Base-by-base conservation (phyloP, 148 eudicot species). In the Cornus kousa region DNA sequence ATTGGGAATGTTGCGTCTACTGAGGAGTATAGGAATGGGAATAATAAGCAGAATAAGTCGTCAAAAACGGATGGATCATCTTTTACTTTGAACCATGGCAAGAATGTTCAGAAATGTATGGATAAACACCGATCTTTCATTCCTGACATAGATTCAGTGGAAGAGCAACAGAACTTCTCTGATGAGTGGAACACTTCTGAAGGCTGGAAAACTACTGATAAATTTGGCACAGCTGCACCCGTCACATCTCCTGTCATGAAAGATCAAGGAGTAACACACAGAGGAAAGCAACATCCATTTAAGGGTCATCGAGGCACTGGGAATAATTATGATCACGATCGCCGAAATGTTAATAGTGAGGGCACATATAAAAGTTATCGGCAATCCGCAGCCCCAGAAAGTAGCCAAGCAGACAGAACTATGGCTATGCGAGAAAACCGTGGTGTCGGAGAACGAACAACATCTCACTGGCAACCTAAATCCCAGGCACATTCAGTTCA, bases 381-480 rank as follows among this genome's bases (percentile, higher is more conserved):
- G 23, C 90, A 85, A n/a, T 22, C 31, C 46, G 77, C 78, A 12
- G 79, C 83, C 62, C 43, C 80, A 50, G 93, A 88, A 70, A 72
- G 81, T 40, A 84, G 67, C 59, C 94, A 86, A 78, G 66, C 65
- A 11, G 98, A 92, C 65, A 88, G 79, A 87, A 77, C 66, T 71
- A 31, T 50, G 43, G 75, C 85, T 69, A 79, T 84, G 5, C 89
- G 85, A 82, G 92, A 90, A 53, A 87, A 70, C 43, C 82, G 89
- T 50, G 87, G 78, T 79, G 64, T 57, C 59, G 88, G 80, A 73
- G 94, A 92, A 67, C 89, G 89, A 14, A 67, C 87, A 43, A 57
- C 82, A 4, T 77, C 97, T 78, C 95, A 91, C 16, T 97, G 99
- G 99, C 91, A 97, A 85, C 97, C 95, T 39, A 97, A 92, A 78